Percentiles rank a stretch among this genome's conserved stretches.
Evolutionary conservation across 345 rosid species (phyloP).

Genomic region (Boechera divaricarpa): DNA sequence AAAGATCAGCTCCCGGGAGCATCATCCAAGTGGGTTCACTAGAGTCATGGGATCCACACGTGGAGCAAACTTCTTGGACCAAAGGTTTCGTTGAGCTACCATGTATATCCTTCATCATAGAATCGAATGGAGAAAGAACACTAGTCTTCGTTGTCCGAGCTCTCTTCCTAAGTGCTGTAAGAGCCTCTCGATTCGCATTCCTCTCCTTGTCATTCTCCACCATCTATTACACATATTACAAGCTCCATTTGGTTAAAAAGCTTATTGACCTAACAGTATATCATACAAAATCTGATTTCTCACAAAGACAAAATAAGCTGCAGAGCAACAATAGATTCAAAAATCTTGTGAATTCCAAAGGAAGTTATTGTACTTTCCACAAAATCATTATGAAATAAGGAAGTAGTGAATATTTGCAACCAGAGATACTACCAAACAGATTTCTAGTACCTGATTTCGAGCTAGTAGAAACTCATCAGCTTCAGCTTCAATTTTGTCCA

Average conservation of each 20-base stretch:
- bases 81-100: slow-evolving; percentile 54
- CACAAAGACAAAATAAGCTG: neutral
- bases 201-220: slow-evolving; percentile 77
- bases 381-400: neutral
- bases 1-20: slow-evolving; percentile 78
- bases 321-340: neutral
- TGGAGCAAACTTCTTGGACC: slow-evolving; percentile 79
- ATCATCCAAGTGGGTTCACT: slow-evolving; percentile 81
- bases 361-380: no score
- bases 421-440: slow-evolving; percentile 12
- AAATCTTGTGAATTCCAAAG: neutral
- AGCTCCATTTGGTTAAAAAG: neutral
- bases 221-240: slow-evolving; percentile 51
- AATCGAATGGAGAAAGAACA: slow-evolving; percentile 68
- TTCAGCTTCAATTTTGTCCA: slow-evolving; percentile 70
- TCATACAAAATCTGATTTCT: neutral
- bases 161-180: slow-evolving; percentile 75
- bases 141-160: slow-evolving; percentile 81
- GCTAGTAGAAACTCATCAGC: slow-evolving; percentile 73
- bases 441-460: slow-evolving; percentile 57
- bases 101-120: slow-evolving; percentile 70
- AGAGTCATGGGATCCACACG: slow-evolving; percentile 76
- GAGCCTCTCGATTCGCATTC: slow-evolving; percentile 81
- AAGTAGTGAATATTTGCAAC: neutral
- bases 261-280: neutral